Evolutionary conservation across 2,329 filamentous ascomycete genomes (phyloP).

Genomic region (Fonsecaea pedrosoi): DNA sequence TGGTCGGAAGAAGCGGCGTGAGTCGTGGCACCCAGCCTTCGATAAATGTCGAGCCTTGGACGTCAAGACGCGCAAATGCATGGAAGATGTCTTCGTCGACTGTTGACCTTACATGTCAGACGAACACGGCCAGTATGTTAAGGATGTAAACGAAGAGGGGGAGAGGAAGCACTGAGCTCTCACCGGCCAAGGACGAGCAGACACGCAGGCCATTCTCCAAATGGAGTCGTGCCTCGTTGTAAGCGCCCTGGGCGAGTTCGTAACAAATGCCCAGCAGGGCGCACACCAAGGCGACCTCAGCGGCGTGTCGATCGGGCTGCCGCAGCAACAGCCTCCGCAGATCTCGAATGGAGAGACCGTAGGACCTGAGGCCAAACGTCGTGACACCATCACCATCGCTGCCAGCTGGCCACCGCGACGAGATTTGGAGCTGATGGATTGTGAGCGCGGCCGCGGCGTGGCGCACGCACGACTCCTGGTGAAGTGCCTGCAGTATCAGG

Average conservation of each 20-base stretch:
- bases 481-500: conserved; percentile 10
- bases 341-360: conserved; percentile 9
- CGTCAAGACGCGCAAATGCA: conserved; percentile 13
- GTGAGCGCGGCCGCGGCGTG: conserved; percentile 13
- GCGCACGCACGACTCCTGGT: conserved; percentile 15
- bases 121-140: neutral
- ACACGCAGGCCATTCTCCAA: conserved; percentile 12
- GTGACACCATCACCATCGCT: neutral
- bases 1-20: conserved; percentile 7
- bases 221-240: conserved; percentile 14
- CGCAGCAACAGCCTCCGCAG: conserved; percentile 8
- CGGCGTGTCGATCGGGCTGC: conserved; percentile 1
- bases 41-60: conserved; percentile 16
- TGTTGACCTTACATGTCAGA: conserved; percentile 1
- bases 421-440: conserved; percentile 5
- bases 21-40: conserved; percentile 14
- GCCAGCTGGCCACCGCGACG: conserved; percentile 11
- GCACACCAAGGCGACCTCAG: conserved; percentile 12
- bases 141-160: conserved; percentile 4
- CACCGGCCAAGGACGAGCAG: conserved; percentile 8
- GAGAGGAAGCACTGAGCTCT: conserved; percentile 4
- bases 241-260: conserved; percentile 10
- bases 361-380: conserved; percentile 8
- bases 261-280: conserved; percentile 10
- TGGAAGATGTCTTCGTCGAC: conserved; percentile 7